Base-by-base conservation (phyloP, 805 yeast species). In the Blastobotrys attinorum region DNA sequence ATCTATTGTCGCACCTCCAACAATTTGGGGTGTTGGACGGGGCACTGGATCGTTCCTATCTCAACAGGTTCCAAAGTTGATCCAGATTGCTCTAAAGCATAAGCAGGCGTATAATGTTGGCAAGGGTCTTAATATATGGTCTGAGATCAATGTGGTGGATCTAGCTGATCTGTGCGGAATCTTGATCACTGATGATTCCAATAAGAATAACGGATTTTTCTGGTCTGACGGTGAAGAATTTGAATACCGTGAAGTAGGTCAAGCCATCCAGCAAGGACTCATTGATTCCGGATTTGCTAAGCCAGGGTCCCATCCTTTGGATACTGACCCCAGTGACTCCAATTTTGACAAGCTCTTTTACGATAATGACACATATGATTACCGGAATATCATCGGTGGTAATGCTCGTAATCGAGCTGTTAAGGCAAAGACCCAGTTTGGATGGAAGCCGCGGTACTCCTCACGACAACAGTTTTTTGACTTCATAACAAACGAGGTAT, bases 271-370 rank as follows among this genome's bases (percentile, higher is more conserved):
- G 37, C 15, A 31, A 6, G 55, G 42, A 6, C 41, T 48, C 22
- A 35, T 39, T 15, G 40, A 32, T 6, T 39, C 42, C n/a, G 43
- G 48, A 5, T 21, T 21, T 4, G 37, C 22, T 8, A 7, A 7
- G 11, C 10, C 11, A 7, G 29, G 29, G 18, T n/a, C n/a, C n/a
- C n/a, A n/a, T n/a, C n/a, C n/a, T n/a, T n/a, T n/a, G n/a, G n/a
- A n/a, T n/a, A n/a, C n/a, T n/a, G n/a, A n/a, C n/a, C n/a, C n/a
- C n/a, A 31, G 8, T 8, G 33, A 31, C 11, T n/a, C 17, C 11
- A 59, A 65, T 4, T 74, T 65, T 50, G 66, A 66, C 25, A 70
- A 70, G 7, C 86, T 86, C 6, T 81, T 81, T 52, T 75, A 79
- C 17, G 36, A 32, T 50, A 53, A 73, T 32, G 65, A 67, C 20